Evolutionary conservation across 345 rosid genomes (phyloP), one percentile per base, ranked within the genome.

Genomic region (Eucalyptus camaldulensis): DNA sequence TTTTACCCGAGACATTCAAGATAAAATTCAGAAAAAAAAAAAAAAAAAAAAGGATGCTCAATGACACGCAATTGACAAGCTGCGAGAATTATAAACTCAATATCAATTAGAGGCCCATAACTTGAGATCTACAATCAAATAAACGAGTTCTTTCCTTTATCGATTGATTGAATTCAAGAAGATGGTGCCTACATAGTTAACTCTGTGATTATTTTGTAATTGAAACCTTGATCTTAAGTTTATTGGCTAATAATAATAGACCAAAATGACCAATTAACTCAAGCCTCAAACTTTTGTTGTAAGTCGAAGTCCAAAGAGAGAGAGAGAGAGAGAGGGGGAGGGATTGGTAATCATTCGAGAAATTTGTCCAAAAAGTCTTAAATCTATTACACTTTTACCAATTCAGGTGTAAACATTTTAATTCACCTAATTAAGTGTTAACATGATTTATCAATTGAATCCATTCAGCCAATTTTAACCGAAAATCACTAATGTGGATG

Each of bases 401-500:
- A 19, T 53, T 53, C 25, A 53, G 0, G 13, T 49, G 13, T 53
- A 53, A 53, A 53, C 25, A 19, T 53, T 53, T 53, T 53, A 53
- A 53, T 53, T 53, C 25, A 53, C 24, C 24, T 53, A 53, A 53
- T 53, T 53, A 53, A 53, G 58, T 53, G 10, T 53, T 53, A 8
- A 53, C 25, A 53, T 53, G 10, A 53, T 19, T 53, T 53, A 1
- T 21, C 58, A 53, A 21, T 21, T 53, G 25, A 53, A 53, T 53
- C 25, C 10, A 53, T 8, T 4, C 5, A 53, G 2, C 5, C 25
- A 53, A 53, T 53, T 53, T 53, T 19, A 53, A 21, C 10, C 4
- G 25, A 21, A 53, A 53, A 2, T 53, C 5, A 10, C 0, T 21
- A 0, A 4, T 53, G 25, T 53, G 24, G 10, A 53, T 53, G 22